Evolutionary conservation across 1,139 yeast genomes (phyloP).

Genomic region (Saccharomyces hybrid): DNA sequence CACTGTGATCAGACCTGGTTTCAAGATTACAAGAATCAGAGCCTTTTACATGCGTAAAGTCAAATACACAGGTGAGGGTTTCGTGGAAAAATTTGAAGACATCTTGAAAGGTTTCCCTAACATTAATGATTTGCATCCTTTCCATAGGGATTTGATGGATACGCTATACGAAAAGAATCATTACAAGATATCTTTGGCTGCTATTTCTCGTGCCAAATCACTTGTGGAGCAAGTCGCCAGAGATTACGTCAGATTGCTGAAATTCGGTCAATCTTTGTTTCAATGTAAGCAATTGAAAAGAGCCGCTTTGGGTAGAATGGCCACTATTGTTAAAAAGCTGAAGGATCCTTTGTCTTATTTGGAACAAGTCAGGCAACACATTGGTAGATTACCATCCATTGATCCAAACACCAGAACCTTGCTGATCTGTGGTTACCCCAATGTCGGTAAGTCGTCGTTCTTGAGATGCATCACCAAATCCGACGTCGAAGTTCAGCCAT

Average conservation of each 20-base stretch:
- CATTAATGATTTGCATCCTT: constrained; percentile 95
- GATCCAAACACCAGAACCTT: constrained; percentile 98
- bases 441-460: constrained; percentile 97
- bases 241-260: constrained; percentile 86
- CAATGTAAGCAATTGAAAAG: constrained; percentile 98
- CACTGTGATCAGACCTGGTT: constrained; percentile 94
- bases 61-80: constrained; percentile 91
- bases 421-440: constrained; percentile 96
- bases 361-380: constrained; percentile 98
- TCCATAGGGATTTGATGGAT: constrained; percentile 96
- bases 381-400: constrained; percentile 95
- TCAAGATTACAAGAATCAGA: constrained; percentile 90
- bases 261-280: constrained; percentile 94
- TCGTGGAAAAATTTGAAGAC: constrained; percentile 83
- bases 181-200: constrained; percentile 94
- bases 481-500: constrained; percentile 98
- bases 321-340: constrained; percentile 88
- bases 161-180: constrained; percentile 96
- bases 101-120: constrained; percentile 86
- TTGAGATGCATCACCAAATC: constrained; percentile 91
- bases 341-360: constrained; percentile 89
- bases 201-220: constrained; percentile 87
- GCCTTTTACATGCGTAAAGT: constrained; percentile 98
- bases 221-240: constrained; percentile 92
- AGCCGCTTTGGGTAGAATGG: constrained; percentile 99